Percentiles rank a stretch among this genome's conserved stretches.
phyloP scores from a whole-genome alignment of 257 asterid species.

The Jacaranda mimosifolia region DNA sequence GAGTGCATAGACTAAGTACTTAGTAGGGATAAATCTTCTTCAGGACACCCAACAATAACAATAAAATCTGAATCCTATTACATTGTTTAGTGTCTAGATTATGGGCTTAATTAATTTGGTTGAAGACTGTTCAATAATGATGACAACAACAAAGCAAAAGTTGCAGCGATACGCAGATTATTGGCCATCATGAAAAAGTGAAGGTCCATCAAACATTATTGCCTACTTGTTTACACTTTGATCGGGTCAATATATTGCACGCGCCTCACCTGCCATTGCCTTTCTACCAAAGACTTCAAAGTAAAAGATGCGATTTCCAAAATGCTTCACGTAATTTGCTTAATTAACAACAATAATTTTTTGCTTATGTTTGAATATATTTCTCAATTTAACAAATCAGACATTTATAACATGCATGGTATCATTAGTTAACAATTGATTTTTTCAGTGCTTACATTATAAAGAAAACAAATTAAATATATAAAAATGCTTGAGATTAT shows the following conservation, averaged over 20 bases:
- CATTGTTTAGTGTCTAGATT: no score
- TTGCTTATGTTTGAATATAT: background rate
- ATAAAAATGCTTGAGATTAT: no score
- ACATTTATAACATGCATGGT: background rate
- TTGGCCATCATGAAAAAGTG: slow-evolving; percentile 17
- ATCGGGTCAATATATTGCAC: background rate
- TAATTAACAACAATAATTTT: background rate
- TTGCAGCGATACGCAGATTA: slow-evolving; percentile 6
- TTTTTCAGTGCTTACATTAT: no score
- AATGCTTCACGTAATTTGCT: slow-evolving; percentile 39
- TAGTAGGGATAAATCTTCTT: no score
- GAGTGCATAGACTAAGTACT: no score
- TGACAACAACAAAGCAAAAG: slow-evolving; percentile 13
- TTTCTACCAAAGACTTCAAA: slow-evolving; percentile 1
- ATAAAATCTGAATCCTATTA: no score
- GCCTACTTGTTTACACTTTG: background rate
- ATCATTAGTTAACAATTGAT: no score
- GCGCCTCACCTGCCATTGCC: background rate
- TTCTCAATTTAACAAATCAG: background rate
- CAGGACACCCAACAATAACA: no score
- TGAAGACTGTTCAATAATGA: slow-evolving; percentile 25
- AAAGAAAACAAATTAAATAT: background rate
- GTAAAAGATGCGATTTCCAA: slow-evolving; percentile 18
- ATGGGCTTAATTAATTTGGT: background rate
- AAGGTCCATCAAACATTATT: background rate